These are phyloP conservation scores for Filobasidium uniguttulatum DNA, from an alignment of 1,284 basidiomycete species.

Conservation along the genomic window DNA sequence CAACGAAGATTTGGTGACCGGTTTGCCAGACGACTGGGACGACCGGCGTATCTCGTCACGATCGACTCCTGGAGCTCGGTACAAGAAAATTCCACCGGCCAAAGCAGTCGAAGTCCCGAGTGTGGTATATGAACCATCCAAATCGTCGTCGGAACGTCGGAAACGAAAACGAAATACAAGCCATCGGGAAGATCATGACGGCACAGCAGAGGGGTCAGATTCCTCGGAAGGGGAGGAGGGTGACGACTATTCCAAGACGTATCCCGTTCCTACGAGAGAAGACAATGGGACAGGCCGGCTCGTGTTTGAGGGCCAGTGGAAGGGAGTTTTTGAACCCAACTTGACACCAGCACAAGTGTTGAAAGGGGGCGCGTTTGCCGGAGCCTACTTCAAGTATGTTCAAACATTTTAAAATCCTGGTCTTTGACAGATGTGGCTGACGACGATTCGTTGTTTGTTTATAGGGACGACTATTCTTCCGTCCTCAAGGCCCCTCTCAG, in stretches of 20 bases:
- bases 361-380: slow-evolving; percentile 38
- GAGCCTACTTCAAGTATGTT: slow-evolving; percentile 36
- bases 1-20: slow-evolving; percentile 13
- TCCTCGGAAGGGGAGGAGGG: slow-evolving; percentile 12
- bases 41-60: too few species aligned
- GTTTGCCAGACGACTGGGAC: slow-evolving; percentile 12
- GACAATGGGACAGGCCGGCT: slow-evolving; percentile 27
- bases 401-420: neutral
- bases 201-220: slow-evolving; percentile 1
- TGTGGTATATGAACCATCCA: neutral
- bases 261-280: slow-evolving; percentile 21
- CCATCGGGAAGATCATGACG: slow-evolving; percentile 12
- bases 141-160: neutral
- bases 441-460: neutral
- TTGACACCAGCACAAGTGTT: slow-evolving; percentile 40
- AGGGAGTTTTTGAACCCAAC: slow-evolving; percentile 37
- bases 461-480: slow-evolving; percentile 26
- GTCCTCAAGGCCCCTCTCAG: slow-evolving; percentile 19
- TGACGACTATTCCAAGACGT: slow-evolving; percentile 2
- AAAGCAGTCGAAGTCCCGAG: slow-evolving; percentile 11
- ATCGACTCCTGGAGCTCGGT: too few species aligned
- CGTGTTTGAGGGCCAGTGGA: slow-evolving; percentile 34
- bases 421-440: neutral
- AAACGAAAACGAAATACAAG: neutral
- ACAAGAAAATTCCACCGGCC: neutral